phyloP scores from a whole-genome alignment of 306 rosid species.

The Betula pendula region DNA sequence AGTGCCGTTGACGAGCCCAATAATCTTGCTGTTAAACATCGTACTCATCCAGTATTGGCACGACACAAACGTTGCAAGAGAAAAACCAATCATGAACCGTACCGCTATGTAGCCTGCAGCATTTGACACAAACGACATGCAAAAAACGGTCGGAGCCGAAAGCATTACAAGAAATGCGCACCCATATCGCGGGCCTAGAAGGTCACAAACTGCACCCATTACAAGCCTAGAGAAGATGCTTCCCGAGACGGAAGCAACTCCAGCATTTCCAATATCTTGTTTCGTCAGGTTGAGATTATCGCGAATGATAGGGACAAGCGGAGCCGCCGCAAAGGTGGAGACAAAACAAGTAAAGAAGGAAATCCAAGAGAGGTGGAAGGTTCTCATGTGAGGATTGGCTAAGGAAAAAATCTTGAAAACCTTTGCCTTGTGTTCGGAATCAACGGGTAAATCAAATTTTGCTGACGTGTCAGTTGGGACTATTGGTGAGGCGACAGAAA shows the following conservation, averaged over 20 bases:
- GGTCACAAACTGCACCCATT: constrained; percentile 87
- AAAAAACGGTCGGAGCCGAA: constrained; percentile 67
- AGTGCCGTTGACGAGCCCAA: constrained; percentile 82
- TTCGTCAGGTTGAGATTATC: constrained; percentile 84
- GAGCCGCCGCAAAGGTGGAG: constrained; percentile 85
- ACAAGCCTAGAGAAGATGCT: constrained; percentile 78
- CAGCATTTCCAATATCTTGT: constrained; percentile 79
- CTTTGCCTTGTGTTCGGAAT: constrained; percentile 76
- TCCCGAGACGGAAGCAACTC: constrained; percentile 85
- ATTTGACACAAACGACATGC: constrained; percentile 68
- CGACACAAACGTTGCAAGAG: constrained; percentile 83
- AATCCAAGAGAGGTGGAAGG: constrained; percentile 93
- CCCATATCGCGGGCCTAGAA: constrained; percentile 74
- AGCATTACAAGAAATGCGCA: constrained; percentile 78
- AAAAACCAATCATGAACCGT: constrained; percentile 84
- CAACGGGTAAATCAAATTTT: constrained; percentile 69
- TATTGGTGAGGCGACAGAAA: constrained; percentile 69
- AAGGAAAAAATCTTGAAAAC: constrained; percentile 72
- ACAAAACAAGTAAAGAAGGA: constrained; percentile 90
- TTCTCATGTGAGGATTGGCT: constrained; percentile 91
- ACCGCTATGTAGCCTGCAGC: constrained; percentile 68
- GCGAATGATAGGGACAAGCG: constrained; percentile 68
- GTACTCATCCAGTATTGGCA: constrained; percentile 99
- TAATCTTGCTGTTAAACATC: constrained; percentile 76
- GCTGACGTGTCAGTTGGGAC: constrained; percentile 72